These are phyloP conservation scores for Pseudocercospora fuligena DNA, from an alignment of 2,329 filamentous ascomycete species.

Conservation along the genomic window DNA sequence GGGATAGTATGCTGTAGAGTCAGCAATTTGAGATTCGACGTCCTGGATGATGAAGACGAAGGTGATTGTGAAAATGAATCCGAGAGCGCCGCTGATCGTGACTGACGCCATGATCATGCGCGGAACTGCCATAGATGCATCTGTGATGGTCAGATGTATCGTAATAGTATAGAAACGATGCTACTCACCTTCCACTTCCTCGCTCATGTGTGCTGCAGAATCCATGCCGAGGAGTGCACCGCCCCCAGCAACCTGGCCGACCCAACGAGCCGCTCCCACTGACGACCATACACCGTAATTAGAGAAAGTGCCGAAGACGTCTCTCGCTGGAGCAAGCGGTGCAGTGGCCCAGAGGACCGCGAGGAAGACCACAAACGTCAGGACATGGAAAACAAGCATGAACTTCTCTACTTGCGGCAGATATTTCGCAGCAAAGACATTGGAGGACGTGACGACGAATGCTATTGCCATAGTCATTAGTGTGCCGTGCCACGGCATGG, in stretches of 20 bases:
- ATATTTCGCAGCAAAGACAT: constrained; percentile 25
- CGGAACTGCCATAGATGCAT: not conserved
- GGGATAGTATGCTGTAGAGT: constrained; percentile 37
- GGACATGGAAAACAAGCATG: constrained; percentile 28
- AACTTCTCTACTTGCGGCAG: constrained; percentile 31
- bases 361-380: constrained; percentile 30
- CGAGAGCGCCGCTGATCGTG: constrained; percentile 5
- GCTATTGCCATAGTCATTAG: constrained; percentile 20
- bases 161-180: constrained; percentile 28
- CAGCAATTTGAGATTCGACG: not conserved
- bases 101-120: constrained; percentile 29
- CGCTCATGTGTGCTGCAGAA: constrained; percentile 23
- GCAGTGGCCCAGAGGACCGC: constrained; percentile 27
- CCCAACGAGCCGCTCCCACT: constrained; percentile 28
- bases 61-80: not conserved
- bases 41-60: constrained; percentile 8
- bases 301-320: constrained; percentile 35
- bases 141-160: not conserved
- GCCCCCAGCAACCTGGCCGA: constrained; percentile 28
- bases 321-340: constrained; percentile 31
- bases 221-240: constrained; percentile 17
- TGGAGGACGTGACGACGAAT: constrained; percentile 22
- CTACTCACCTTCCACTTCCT: constrained; percentile 20
- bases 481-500: constrained; percentile 24
- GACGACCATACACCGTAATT: constrained; percentile 29